phyloP scores from a whole-genome alignment of 2,329 filamentous ascomycete species.

The Chaetomiaceae sp. region DNA sequence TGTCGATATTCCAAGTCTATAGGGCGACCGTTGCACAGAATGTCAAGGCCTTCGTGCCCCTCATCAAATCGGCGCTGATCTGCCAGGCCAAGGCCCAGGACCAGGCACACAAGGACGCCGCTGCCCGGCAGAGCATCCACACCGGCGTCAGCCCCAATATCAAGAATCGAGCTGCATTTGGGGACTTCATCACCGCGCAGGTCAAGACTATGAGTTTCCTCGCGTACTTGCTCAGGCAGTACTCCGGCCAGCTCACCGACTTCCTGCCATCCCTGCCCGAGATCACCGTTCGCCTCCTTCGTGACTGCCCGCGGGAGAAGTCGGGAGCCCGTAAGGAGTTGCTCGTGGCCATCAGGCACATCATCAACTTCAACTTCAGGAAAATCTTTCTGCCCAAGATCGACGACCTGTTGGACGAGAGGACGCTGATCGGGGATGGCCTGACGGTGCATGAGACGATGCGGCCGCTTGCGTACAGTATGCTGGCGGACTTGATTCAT shows the following conservation, averaged over 20 bases:
- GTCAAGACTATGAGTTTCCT: slow-evolving; percentile 99
- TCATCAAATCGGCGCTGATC: slow-evolving; percentile 84
- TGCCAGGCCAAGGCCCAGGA: slow-evolving; percentile 90
- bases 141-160: slow-evolving; percentile 91
- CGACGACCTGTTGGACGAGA: slow-evolving; percentile 87
- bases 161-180: slow-evolving; percentile 88
- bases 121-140: slow-evolving; percentile 72
- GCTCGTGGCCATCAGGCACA: slow-evolving; percentile 91
- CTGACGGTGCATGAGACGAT: slow-evolving; percentile 96
- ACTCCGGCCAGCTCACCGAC: slow-evolving; percentile 78
- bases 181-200: slow-evolving; percentile 95
- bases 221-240: slow-evolving; percentile 84
- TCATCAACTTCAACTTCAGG: slow-evolving; percentile 98
- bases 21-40: slow-evolving; percentile 72
- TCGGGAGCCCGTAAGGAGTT: slow-evolving; percentile 91
- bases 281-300: slow-evolving; percentile 82
- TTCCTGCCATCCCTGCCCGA: slow-evolving; percentile 80
- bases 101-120: slow-evolving; percentile 82
- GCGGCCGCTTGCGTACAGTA: slow-evolving; percentile 91
- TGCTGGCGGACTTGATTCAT: slow-evolving; percentile 96
- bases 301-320: slow-evolving; percentile 92
- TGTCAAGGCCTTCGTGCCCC: slow-evolving; percentile 84
- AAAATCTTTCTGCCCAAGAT: slow-evolving; percentile 94
- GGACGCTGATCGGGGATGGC: slow-evolving; percentile 90
- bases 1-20: slow-evolving; percentile 95